These are phyloP conservation scores for Pseudonitzschia pungens DNA, from an alignment of 108 stramenopile genomes.

Conservation along the genomic window DNA sequence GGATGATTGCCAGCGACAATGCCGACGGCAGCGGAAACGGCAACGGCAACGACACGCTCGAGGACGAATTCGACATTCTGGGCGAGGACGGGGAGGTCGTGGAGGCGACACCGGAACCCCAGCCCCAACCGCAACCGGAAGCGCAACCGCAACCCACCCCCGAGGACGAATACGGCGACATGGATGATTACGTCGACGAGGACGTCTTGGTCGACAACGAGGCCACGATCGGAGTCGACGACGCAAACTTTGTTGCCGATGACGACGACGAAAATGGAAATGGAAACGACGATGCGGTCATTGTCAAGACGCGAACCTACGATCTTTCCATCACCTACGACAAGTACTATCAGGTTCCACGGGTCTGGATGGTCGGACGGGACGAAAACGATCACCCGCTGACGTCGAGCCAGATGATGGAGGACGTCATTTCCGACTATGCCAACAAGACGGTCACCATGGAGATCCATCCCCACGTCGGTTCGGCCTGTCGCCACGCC, in stretches of 20 bases:
- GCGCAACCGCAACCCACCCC: too few species aligned
- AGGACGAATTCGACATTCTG: constrained; percentile 87
- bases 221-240: constrained; percentile 35
- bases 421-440: constrained; percentile 98
- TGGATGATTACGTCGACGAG: constrained; percentile 92
- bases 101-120: constrained; percentile 3
- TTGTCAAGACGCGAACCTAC: constrained; percentile 90
- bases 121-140: background rate
- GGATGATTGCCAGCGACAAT: constrained; percentile 65
- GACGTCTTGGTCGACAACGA: constrained; percentile 64
- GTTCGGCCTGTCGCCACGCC: constrained; percentile 73
- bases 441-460: constrained; percentile 98
- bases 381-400: constrained; percentile 72
- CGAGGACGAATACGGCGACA: too few species aligned
- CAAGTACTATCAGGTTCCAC: constrained; percentile 96
- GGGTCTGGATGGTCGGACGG: constrained; percentile 96
- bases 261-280: constrained; percentile 50
- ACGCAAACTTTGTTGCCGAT: constrained; percentile 70
- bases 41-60: constrained; percentile 40
- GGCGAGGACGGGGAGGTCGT: constrained; percentile 76
- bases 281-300: constrained; percentile 41
- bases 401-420: constrained; percentile 90
- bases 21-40: constrained; percentile 32
- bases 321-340: constrained; percentile 98
- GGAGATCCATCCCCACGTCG: constrained; percentile 94